Evolutionary conservation across 495 filamentous ascomycete genomes (phyloP).

Genomic region (Penicillium macrosclerotiorum): DNA sequence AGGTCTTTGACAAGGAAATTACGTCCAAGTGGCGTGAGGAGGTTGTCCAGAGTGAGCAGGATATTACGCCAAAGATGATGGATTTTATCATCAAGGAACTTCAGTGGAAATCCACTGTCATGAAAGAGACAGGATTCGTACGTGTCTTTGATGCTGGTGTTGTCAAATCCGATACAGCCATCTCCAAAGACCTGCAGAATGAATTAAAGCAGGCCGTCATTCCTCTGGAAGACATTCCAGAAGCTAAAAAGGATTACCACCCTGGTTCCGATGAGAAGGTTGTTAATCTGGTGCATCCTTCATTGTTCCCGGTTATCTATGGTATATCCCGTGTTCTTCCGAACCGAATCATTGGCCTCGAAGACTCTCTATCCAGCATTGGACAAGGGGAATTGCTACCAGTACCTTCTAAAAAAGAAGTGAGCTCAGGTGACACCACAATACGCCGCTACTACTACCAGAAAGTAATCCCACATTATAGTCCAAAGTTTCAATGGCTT

Average conservation of each 20-base stretch:
- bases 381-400: slow-evolving; percentile 34
- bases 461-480: too few species aligned
- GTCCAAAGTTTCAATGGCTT: slow-evolving; percentile 55
- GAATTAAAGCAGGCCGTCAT: slow-evolving; percentile 21
- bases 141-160: slow-evolving; percentile 28
- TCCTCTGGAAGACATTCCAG: slow-evolving; percentile 46
- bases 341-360: slow-evolving; percentile 32
- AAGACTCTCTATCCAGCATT: slow-evolving; percentile 37
- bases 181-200: slow-evolving; percentile 26
- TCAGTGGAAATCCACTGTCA: slow-evolving; percentile 37
- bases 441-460: too few species aligned
- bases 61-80: slow-evolving; percentile 47
- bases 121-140: slow-evolving; percentile 31
- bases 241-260: slow-evolving; percentile 55
- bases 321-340: slow-evolving; percentile 48
- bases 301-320: slow-evolving; percentile 58
- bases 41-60: slow-evolving; percentile 19
- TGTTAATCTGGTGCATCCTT: slow-evolving; percentile 61
- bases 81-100: slow-evolving; percentile 53
- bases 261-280: slow-evolving; percentile 54
- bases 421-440: background rate
- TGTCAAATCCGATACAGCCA: slow-evolving; percentile 36
- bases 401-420: slow-evolving; percentile 14
- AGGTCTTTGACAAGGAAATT: slow-evolving; percentile 46
- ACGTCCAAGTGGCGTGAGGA: slow-evolving; percentile 39